phyloP scores from a whole-genome alignment of 192 early-diverging fungal genomes.

The Gamsiella multidivaricata region DNA sequence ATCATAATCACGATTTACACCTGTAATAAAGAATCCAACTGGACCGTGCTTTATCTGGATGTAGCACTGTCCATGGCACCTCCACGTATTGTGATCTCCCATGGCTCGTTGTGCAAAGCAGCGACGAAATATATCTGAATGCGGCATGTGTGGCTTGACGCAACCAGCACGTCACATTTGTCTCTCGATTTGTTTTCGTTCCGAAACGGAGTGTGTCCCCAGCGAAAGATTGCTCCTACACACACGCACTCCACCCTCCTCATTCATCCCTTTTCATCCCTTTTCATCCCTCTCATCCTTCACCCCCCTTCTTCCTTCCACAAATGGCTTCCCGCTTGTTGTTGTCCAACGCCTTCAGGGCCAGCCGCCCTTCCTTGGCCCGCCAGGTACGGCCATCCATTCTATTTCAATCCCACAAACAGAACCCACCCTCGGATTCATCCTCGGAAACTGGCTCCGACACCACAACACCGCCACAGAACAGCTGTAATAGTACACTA shows the following conservation, averaged over 20 bases:
- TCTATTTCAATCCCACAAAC: not conserved
- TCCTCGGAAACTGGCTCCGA: constrained; percentile 17
- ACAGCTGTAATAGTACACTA: not conserved
- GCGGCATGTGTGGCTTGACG: no score
- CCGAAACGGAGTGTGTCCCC: not conserved
- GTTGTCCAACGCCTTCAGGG: constrained; percentile 52
- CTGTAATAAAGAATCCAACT: no score
- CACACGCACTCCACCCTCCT: not conserved
- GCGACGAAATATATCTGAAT: no score
- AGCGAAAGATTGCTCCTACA: no score
- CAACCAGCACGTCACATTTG: no score
- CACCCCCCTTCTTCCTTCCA: not conserved
- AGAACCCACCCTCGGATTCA: not conserved
- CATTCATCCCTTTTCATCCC: constrained; percentile 4
- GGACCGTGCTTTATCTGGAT: no score
- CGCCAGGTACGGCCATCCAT: constrained; percentile 32
- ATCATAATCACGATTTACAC: no score
- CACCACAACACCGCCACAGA: not conserved
- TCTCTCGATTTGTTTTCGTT: constrained; percentile 2
- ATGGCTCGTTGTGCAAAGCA: no score
- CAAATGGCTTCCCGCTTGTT: constrained; percentile 32
- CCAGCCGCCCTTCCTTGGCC: constrained; percentile 46
- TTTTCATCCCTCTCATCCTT: not conserved
- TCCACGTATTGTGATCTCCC: no score
- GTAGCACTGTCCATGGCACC: no score